A percentile compares a stretch with the other conserved stretches of the same genome.
These are phyloP conservation scores for Parathielavia appendiculata DNA, from an alignment of 495 filamentous ascomycete species.

Conservation along the genomic window DNA sequence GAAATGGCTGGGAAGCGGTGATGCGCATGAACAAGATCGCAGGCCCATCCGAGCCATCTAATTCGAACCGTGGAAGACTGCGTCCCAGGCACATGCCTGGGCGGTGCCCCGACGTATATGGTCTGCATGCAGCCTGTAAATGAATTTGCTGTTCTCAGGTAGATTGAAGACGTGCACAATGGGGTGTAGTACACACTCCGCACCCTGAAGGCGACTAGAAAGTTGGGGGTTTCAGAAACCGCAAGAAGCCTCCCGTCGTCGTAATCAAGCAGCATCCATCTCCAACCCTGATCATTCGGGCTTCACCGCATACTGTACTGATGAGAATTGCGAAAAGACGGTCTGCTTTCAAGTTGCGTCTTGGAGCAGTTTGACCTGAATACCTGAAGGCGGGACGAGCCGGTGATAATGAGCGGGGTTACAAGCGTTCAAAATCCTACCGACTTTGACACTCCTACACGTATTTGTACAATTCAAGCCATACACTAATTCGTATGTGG, in stretches of 20 bases:
- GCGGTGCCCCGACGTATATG: no score
- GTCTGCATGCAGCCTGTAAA: not conserved
- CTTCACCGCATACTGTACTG: constrained; percentile 16
- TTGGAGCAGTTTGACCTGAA: not conserved
- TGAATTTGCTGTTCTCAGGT: constrained; percentile 24
- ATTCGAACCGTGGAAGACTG: constrained; percentile 8
- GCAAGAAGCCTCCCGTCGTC: not conserved
- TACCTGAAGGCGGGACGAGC: not conserved
- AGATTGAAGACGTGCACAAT: constrained; percentile 18
- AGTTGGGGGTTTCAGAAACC: constrained; percentile 22
- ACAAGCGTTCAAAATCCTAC: no score
- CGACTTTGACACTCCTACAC: no score
- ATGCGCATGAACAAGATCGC: constrained; percentile 21
- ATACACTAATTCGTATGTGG: no score
- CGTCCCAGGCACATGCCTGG: constrained; percentile 4
- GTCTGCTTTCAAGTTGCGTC: constrained; percentile 1
- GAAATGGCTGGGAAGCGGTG: constrained; percentile 19
- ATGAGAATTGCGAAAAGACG: not conserved
- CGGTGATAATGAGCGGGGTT: constrained; percentile 1
- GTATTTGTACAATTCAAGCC: no score
- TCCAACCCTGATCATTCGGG: constrained; percentile 7
- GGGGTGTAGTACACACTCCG: not conserved
- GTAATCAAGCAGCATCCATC: constrained; percentile 17
- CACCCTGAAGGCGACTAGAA: not conserved
- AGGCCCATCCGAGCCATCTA: no score